These are phyloP conservation scores for Martensiomyces pterosporus DNA, from an alignment of 192 early-diverging fungal genomes.

Conservation along the genomic window DNA sequence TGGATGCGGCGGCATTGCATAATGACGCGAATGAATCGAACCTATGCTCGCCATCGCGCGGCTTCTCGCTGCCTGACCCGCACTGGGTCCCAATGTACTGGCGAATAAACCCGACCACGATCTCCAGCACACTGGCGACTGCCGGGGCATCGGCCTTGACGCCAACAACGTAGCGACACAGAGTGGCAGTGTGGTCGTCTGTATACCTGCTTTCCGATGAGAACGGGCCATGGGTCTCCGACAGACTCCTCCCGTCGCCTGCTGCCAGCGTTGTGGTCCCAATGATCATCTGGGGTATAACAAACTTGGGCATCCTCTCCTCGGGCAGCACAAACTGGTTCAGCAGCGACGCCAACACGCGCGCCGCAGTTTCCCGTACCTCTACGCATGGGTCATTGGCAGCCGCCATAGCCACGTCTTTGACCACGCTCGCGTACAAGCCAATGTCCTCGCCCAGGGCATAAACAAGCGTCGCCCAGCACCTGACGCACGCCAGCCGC, in stretches of 20 bases:
- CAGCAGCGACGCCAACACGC: constrained; percentile 26
- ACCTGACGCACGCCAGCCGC: constrained; percentile 28
- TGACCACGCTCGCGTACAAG: constrained; percentile 18
- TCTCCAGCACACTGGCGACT: constrained; percentile 11
- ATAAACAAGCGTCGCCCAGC: constrained; percentile 47
- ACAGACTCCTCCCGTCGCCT: constrained; percentile 30
- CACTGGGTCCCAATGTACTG: background rate
- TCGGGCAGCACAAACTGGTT: constrained; percentile 19
- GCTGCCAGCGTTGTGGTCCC: constrained; percentile 46
- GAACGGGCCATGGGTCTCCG: constrained; percentile 40
- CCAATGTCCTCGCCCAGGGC: constrained; percentile 34
- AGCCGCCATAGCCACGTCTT: constrained; percentile 3
- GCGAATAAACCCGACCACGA: constrained; percentile 11
- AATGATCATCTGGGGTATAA: constrained; percentile 37
- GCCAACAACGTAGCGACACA: constrained; percentile 31
- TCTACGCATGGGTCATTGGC: background rate
- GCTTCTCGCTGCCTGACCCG: too few species aligned
- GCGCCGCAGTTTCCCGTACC: constrained; percentile 21
- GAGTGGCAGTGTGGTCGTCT: constrained; percentile 34
- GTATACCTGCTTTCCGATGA: constrained; percentile 20
- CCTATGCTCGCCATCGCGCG: too few species aligned
- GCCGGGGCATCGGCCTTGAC: background rate
- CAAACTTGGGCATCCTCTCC: constrained; percentile 25
- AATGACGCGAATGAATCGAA: too few species aligned
- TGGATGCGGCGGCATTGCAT: too few species aligned